Evolutionary conservation across 2,329 filamentous ascomycete genomes (phyloP), one percentile per base, ranked within the genome.

Genomic region (Xylaria arbuscula): DNA sequence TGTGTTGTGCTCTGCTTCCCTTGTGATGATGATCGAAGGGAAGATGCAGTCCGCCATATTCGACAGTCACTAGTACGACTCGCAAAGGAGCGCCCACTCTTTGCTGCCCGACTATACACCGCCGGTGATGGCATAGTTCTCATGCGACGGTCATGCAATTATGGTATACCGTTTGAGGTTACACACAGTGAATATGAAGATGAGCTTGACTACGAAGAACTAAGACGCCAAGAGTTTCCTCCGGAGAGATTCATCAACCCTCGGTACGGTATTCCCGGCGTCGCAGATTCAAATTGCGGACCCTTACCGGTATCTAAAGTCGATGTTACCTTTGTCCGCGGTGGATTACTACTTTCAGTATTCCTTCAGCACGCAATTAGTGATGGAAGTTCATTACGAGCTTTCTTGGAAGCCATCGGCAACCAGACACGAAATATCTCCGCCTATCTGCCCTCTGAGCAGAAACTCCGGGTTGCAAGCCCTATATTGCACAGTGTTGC

Each of bases 331-430:
- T 78, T 82, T 60, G 77, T 81, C 8, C 70, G 76, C 3, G 82
- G 81, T 2, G 82, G 83, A 0, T 61, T 84, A 10, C 66, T 84
- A 7, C 76, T 84, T 24, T 78, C 75, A 6, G 68, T 81, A n/a
- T 82, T 78, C 66, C 73, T 84, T 54, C 81, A 83, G 66, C 83
- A 84, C 64, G 75, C 81, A 7, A 72, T 83, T 28, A 80, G 79
- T 17, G 83, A 84, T 59, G 83, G 82, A 11, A 77, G 79, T 36
- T 81, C 80, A 22, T 74, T 83, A 22, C 70, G 73, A 22, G 75
- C 79, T 6, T 83, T 84, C 58, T 70, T 84, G 3, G 76, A 81
- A 38, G 76, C 76, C 13, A 79, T 84, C 53, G 78, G 81, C 3
- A 76, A 76, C 2, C 76, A 78, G 68, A 82, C 80, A 7, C 67